Evolutionary conservation across 2,329 filamentous ascomycete species (phyloP).

Genomic region (Tolypocladium nubicola): DNA sequence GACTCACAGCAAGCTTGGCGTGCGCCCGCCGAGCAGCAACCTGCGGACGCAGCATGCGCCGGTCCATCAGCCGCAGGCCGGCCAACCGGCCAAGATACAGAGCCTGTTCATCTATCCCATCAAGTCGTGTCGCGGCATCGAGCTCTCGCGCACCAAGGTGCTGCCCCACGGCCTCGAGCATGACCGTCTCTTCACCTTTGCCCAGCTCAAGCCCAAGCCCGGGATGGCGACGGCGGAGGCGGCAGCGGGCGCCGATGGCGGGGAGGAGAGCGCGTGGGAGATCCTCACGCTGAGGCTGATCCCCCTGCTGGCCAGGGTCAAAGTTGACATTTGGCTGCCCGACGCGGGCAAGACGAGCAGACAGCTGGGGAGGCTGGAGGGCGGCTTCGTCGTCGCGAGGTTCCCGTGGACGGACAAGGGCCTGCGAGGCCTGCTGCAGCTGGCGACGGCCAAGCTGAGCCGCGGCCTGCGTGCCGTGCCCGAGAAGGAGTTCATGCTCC

Average conservation of each 20-base stretch:
- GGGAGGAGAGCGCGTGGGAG: conserved; percentile 41
- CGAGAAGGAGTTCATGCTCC: conserved; percentile 55
- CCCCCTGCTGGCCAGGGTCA: conserved; percentile 60
- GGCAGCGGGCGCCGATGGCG: neutral
- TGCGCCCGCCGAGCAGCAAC: conserved; percentile 26
- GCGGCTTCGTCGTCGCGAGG: conserved; percentile 51
- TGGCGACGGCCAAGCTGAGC: conserved; percentile 38
- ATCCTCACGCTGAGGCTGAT: conserved; percentile 62
- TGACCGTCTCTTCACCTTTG: conserved; percentile 77
- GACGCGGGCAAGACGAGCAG: conserved; percentile 45
- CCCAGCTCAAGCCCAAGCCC: conserved; percentile 34
- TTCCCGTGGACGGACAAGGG: conserved; percentile 53
- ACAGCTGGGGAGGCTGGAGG: conserved; percentile 39
- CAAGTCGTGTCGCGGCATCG: conserved; percentile 71
- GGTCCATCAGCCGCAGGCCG: conserved; percentile 10
- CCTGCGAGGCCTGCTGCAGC: conserved; percentile 33
- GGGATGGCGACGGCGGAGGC: neutral
- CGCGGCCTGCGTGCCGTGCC: conserved; percentile 38
- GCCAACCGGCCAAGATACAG: conserved; percentile 27
- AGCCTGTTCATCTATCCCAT: conserved; percentile 73
- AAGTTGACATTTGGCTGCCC: conserved; percentile 57
- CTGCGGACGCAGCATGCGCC: conserved; percentile 16
- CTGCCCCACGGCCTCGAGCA: conserved; percentile 61
- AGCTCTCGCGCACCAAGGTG: conserved; percentile 55
- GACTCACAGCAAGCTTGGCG: conserved; percentile 40